Evolutionary conservation across 2,329 filamentous ascomycete genomes (phyloP), one percentile per base, ranked within the genome.

Genomic region (Claviceps sp.): DNA sequence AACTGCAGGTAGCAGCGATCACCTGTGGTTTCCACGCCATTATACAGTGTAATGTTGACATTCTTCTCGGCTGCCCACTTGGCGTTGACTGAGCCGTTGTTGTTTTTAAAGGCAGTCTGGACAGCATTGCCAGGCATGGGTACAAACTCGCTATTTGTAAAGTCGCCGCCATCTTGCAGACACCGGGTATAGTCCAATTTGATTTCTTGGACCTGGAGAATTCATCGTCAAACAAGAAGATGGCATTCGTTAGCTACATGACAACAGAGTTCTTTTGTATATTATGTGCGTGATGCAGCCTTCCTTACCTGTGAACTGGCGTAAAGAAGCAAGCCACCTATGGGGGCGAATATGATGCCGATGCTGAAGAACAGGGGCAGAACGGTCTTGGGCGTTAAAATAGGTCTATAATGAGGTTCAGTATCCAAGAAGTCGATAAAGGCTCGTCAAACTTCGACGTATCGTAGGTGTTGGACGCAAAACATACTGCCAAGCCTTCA

Each of bases 401-500:
- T 96, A 40, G 91, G 91, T 72, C 88, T 93, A 63, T 34, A 18
- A 22, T 37, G 14, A 36, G n/a, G 4, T 34, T 46, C 8, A 46
- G 44, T 46, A 46, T 48, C 46, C 34, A 56, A 51, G 67, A 76
- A 62, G 75, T 18, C 14, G 72, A 60, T 11, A 50, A 56, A 22
- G 56, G 34, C 48, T 30, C 42, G 47, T n/a, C n/a, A 45, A 2
- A 42, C 5, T n/a, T 42, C 9, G 47, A 43, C 38, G 26, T 20
- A 18, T 34, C 13, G 30, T 5, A 13, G 4, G n/a, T 30, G 26
- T 4, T n/a, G 16, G 14, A 14, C 38, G 30, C 18, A 47, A 46
- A 46, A 79, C 89, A 70, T 76, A 94, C 85, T 98, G 93, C 93
- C 93, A 98, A 73, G 93, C 93, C 72, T 97, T 96, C 69, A 98